Conservation (phyloP, 768 basidiomycete species). For the Leccinum broughii region DNA sequence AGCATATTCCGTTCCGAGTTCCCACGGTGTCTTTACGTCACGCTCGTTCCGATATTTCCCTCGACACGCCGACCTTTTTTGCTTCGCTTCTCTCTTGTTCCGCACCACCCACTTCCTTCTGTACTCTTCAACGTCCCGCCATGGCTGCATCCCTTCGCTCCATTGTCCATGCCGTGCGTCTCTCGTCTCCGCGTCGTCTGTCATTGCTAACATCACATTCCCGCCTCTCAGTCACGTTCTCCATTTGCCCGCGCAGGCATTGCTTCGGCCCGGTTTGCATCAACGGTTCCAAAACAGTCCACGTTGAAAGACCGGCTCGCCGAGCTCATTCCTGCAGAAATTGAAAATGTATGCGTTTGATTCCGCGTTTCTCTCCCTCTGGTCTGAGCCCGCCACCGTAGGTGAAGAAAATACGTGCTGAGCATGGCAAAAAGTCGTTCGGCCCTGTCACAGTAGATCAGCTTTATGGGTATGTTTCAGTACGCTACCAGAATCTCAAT, state of each 20-base stretch:
- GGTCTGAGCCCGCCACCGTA: slow-evolving; percentile 30
- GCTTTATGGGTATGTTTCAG: slow-evolving; percentile 71
- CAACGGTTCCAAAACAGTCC: slow-evolving; percentile 63
- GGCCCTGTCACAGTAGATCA: slow-evolving; percentile 91
- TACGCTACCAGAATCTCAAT: slow-evolving; percentile 1
- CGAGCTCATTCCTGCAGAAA: slow-evolving; percentile 89
- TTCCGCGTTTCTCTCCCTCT: not conserved
- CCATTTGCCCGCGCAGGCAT: slow-evolving; percentile 43
- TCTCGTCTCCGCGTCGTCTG: slow-evolving; percentile 19
- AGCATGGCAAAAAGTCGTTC: slow-evolving; percentile 91
- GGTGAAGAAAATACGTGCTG: slow-evolving; percentile 82
- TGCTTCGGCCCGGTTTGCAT: slow-evolving; percentile 58
- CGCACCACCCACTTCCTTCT: not conserved
- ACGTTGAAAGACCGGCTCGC: slow-evolving; percentile 91
- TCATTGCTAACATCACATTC: not conserved
- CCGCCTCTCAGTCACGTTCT: slow-evolving; percentile 46
- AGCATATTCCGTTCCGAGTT: slow-evolving; percentile 1
- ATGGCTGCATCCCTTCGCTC: slow-evolving; percentile 48
- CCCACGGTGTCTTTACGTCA: slow-evolving; percentile 11
- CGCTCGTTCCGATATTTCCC: slow-evolving; percentile 28
- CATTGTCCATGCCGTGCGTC: slow-evolving; percentile 36
- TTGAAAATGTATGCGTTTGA: slow-evolving; percentile 35
- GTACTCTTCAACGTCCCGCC: slow-evolving; percentile 14
- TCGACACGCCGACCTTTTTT: slow-evolving; percentile 12
- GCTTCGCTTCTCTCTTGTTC: not conserved